phyloP scores from a whole-genome alignment of 2,329 filamentous ascomycete species.

The Xylariaceae sp. region DNA sequence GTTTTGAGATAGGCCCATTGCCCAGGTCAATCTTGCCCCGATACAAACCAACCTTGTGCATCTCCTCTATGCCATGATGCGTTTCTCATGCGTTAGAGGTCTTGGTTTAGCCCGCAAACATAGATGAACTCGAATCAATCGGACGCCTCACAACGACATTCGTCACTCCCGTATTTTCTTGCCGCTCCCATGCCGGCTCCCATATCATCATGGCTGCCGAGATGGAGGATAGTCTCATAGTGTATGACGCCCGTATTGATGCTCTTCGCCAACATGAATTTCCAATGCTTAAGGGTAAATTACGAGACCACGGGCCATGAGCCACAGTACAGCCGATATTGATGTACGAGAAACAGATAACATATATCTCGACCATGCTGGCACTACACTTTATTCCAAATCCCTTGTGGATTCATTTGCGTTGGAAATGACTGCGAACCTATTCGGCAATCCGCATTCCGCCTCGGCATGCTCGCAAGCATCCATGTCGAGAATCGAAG shows the following conservation, averaged over 20 bases:
- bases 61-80: too few relatives aligned
- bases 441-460: constrained; percentile 92
- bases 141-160: too few relatives aligned
- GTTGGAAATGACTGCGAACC: constrained; percentile 68
- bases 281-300: constrained; percentile 61
- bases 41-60: too few relatives aligned
- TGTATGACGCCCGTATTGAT: constrained; percentile 59
- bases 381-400: constrained; percentile 79
- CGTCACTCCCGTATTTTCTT: too few relatives aligned
- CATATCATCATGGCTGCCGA: constrained; percentile 18
- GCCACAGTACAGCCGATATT: too few relatives aligned
- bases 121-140: too few relatives aligned
- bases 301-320: not conserved
- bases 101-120: too few relatives aligned
- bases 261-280: constrained; percentile 57
- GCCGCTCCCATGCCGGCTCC: constrained; percentile 15
- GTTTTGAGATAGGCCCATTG: too few relatives aligned
- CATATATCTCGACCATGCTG: constrained; percentile 89
- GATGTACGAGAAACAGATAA: constrained; percentile 47
- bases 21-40: too few relatives aligned
- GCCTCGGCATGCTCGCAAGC: constrained; percentile 76
- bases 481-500: constrained; percentile 70
- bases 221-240: constrained; percentile 25
- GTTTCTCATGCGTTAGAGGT: too few relatives aligned
- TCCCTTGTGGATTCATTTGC: constrained; percentile 78